Base-by-base conservation (phyloP, 352 stramenopile species). In the Aphanomyces stellatus region DNA sequence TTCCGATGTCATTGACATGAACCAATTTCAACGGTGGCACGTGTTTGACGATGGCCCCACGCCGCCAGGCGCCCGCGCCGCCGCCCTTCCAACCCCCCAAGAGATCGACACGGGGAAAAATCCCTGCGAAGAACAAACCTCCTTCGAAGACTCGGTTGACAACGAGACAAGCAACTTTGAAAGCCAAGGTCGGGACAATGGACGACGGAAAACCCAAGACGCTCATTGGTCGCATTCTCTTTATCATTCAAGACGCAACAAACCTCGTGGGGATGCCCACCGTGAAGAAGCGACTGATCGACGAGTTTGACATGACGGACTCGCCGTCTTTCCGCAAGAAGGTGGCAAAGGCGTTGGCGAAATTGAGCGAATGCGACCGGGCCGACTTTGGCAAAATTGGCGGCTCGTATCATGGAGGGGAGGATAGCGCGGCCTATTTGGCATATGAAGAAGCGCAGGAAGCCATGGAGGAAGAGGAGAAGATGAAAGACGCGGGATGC, bases 151-250 rank as follows among this genome's bases (percentile, higher is more conserved):
- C n/a, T n/a, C n/a, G n/a, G n/a, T n/a, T n/a, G n/a, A n/a, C n/a
- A n/a, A n/a, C n/a, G n/a, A n/a, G n/a, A n/a, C n/a, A n/a, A n/a
- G n/a, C n/a, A n/a, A n/a, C n/a, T n/a, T n/a, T n/a, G n/a, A n/a
- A n/a, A n/a, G n/a, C n/a, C n/a, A n/a, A n/a, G n/a, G n/a, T n/a
- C n/a, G n/a, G n/a, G n/a, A n/a, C n/a, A n/a, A n/a, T n/a, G n/a
- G n/a, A n/a, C n/a, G n/a, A n/a, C n/a, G n/a, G n/a, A n/a, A 66
- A 57, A 22, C 34, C 59, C 15, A 66, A 66, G 40, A 66, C 37
- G 3, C 13, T 66, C 7, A 66, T 56, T 25, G 59, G 33, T 17
- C 46, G 59, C 22, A 55, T 66, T 37, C 11, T 66, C 6, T 66
- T 56, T 19, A 27, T 66, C n/a, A 2, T 66, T 13, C n/a, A 31